Conservation (phyloP, 768 basidiomycete species). For the Rhizopogon roseolus region DNA sequence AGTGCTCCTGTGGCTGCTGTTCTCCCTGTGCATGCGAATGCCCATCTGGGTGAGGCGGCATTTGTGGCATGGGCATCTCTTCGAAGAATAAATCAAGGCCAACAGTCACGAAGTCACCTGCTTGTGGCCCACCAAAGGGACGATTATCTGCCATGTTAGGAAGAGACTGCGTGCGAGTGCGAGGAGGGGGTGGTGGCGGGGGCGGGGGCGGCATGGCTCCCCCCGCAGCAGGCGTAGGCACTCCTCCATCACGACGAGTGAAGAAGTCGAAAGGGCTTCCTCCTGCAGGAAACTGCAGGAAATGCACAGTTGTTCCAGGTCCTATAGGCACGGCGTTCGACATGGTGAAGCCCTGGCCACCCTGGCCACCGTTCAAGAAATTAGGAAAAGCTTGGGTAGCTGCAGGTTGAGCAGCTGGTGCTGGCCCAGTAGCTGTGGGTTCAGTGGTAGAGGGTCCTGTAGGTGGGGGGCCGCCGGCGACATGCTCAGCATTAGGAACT, state of each 20-base stretch:
- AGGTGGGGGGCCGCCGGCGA: not conserved
- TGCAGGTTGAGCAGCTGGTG: not conserved
- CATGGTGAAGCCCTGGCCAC: conserved; percentile 6
- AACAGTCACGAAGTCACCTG: conserved; percentile 29
- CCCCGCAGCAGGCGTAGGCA: conserved; percentile 1
- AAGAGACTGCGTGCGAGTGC: conserved; percentile 9
- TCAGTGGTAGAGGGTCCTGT: conserved; percentile 1
- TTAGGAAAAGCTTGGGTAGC: conserved; percentile 5
- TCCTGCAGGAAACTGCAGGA: conserved; percentile 23
- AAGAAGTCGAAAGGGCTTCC: not conserved
- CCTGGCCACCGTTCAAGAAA: conserved; percentile 1
- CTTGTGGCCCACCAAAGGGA: conserved; percentile 4
- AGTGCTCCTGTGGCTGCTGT: not conserved
- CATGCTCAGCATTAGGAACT: not conserved
- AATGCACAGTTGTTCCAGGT: conserved; percentile 16
- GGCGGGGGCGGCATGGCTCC: conserved; percentile 6
- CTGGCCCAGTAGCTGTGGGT: not conserved
- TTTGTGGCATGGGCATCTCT: not conserved
- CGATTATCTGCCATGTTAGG: conserved; percentile 15
- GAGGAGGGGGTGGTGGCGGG: conserved; percentile 1
- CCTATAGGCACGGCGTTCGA: conserved; percentile 12
- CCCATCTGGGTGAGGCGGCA: not conserved
- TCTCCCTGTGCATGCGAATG: not conserved
- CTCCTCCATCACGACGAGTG: not conserved
- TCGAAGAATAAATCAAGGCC: conserved; percentile 37